These are phyloP conservation scores for Porogramme epimiltina DNA, from an alignment of 1,284 basidiomycete genomes.

Conservation along the genomic window DNA sequence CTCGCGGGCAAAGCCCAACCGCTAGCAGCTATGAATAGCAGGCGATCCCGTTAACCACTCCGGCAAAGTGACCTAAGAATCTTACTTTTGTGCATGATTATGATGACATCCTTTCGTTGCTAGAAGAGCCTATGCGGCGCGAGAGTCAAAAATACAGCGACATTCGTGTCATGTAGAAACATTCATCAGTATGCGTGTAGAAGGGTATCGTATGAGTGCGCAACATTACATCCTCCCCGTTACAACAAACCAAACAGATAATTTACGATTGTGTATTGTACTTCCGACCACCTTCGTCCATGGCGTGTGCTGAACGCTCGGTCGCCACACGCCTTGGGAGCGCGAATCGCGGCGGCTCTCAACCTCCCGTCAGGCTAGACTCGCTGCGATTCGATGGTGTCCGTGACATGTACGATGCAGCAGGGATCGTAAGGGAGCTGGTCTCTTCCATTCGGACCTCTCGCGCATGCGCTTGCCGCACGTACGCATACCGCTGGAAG, in stretches of 20 bases:
- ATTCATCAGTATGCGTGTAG: too few relatives aligned
- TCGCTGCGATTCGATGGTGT: constrained; percentile 54
- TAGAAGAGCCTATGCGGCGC: too few relatives aligned
- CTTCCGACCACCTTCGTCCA: not conserved
- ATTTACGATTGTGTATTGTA: not conserved
- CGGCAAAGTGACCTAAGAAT: constrained; percentile 92
- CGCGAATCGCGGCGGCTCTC: too few relatives aligned
- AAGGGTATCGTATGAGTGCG: not conserved
- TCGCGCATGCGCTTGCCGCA: constrained; percentile 68
- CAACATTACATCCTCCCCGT: too few relatives aligned
- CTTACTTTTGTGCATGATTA: too few relatives aligned
- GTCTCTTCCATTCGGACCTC: constrained; percentile 45
- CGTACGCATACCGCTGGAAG: constrained; percentile 88
- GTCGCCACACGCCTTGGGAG: too few relatives aligned
- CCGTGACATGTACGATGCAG: constrained; percentile 34
- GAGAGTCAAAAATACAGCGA: too few relatives aligned
- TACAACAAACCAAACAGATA: too few relatives aligned
- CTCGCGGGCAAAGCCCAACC: constrained; percentile 67
- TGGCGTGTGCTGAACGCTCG: too few relatives aligned
- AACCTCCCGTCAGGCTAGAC: constrained; percentile 43
- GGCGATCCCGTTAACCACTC: constrained; percentile 93
- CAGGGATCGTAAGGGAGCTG: constrained; percentile 39
- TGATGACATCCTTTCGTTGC: too few relatives aligned
- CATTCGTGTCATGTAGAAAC: too few relatives aligned
- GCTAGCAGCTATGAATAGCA: constrained; percentile 54